Percentiles rank a stretch among this genome's conserved stretches.
These are phyloP conservation scores for Hemileccinum impolitum DNA, from an alignment of 768 basidiomycete genomes.

Conservation along the genomic window DNA sequence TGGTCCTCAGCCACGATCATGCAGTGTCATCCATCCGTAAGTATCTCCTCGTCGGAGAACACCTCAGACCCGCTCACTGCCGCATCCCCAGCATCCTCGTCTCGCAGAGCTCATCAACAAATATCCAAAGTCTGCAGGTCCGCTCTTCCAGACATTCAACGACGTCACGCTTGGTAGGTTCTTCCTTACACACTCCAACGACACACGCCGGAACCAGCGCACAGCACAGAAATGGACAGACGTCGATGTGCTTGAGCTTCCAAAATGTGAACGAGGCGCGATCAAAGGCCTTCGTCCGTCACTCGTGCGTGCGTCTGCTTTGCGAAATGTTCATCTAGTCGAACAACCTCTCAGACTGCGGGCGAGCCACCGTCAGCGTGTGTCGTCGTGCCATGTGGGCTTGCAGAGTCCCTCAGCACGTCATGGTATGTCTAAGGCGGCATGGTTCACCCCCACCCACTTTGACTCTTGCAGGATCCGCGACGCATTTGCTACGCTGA, in stretches of 20 bases:
- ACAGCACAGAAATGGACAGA: conserved; percentile 73
- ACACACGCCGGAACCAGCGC: background rate
- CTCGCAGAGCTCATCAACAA: conserved; percentile 49
- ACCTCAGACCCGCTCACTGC: conserved; percentile 2
- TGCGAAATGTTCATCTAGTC: background rate
- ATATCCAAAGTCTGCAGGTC: conserved; percentile 59
- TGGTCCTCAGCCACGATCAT: conserved; percentile 1
- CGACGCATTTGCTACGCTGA: conserved; percentile 52
- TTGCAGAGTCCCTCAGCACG: conserved; percentile 64
- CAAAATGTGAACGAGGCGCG: conserved; percentile 49
- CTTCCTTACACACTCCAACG: background rate
- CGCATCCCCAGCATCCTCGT: conserved; percentile 39
- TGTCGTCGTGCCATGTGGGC: conserved; percentile 61
- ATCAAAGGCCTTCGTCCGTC: conserved; percentile 57
- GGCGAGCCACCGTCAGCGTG: conserved; percentile 30
- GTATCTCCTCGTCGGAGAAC: background rate
- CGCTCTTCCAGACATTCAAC: conserved; percentile 74
- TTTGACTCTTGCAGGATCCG: conserved; percentile 44
- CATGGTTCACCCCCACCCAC: background rate
- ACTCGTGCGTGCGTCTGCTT: conserved; percentile 35
- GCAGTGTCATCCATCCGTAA: conserved; percentile 26
- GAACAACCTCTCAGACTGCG: conserved; percentile 34
- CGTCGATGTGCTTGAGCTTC: conserved; percentile 60
- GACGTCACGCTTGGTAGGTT: conserved; percentile 59
- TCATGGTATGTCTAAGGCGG: conserved; percentile 44